Base-by-base conservation (phyloP, 129 eudicot genomes). In the Flaveria sonorensis region DNA sequence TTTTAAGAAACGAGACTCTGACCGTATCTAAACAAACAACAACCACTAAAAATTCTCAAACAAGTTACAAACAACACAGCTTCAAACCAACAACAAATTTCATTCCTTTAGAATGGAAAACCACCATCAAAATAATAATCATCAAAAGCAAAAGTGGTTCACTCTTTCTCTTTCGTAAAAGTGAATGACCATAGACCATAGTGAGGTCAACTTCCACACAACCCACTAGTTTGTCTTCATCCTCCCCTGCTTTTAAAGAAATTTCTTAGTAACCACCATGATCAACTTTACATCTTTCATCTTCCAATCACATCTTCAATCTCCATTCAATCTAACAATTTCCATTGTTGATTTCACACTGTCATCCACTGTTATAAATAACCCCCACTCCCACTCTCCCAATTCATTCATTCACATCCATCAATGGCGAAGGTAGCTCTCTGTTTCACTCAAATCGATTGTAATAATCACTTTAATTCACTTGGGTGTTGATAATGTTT, bases 391-490 rank as follows among this genome's bases (percentile, higher is more conserved):
- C 32, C 15, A 57, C 2, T 59, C 64, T 57, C 13, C 32, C 15
- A 57, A 2, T 59, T 59, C 65, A 59, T 21, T 59, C 20, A 57
- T 21, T 20, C 21, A 23, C 65, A 59, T 59, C 65, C 14, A 62
- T 62, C 42, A 62, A 62, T 62, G 65, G 36, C 65, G 13, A 59
- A 59, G 65, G 65, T 59, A 59, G 16, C 20, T 59, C 65, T 21
- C 6, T 59, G 2, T 59, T 57, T 59, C 7, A 11, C n/a, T 18
- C 15, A 16, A 45, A 10, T 1, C 42, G 18, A 7, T 3, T 43
- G 3, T 18, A 7, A 4, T 15, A 10, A 43, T 11, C 15, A 2
- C 30, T 11, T 59, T 59, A 21, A 15, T 59, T 21, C 16, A 59
- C 0, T 59, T 5, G 36, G 10, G 65, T 21, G 9, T 59, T 59